These are phyloP conservation scores for Penicillium janthinellum DNA, from an alignment of 2,329 filamentous ascomycete species.

Conservation along the genomic window DNA sequence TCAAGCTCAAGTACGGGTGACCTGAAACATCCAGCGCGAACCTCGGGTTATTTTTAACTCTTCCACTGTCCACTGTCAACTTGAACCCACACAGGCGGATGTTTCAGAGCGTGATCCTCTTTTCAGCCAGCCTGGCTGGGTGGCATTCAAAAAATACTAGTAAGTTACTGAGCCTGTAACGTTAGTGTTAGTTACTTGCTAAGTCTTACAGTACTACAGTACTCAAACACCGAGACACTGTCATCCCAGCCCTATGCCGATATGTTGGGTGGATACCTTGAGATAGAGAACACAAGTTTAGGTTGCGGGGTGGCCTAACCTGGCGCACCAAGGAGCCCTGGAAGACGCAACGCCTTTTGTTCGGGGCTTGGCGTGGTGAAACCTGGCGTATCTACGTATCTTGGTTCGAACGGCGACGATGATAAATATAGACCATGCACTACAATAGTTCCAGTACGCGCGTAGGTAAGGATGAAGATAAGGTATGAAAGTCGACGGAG, in stretches of 20 bases:
- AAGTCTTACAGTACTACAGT: too few species aligned
- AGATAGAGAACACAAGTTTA: background rate
- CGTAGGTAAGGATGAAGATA: background rate
- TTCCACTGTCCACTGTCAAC: background rate
- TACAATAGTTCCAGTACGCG: background rate
- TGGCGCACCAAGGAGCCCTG: background rate
- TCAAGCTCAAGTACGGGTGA: background rate
- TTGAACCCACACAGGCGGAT: background rate
- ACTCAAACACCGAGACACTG: background rate
- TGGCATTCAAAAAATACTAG: background rate
- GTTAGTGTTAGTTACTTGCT: too few species aligned
- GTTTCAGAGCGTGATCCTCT: background rate
- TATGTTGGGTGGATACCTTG: background rate
- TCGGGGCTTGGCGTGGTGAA: background rate
- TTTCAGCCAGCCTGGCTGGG: background rate
- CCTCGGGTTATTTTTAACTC: background rate
- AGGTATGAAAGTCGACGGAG: background rate
- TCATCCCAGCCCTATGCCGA: background rate
- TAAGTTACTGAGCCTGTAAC: too few species aligned
- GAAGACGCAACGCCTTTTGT: background rate
- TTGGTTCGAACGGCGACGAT: background rate
- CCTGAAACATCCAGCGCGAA: constrained; percentile 1
- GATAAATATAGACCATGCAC: background rate
- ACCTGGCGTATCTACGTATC: background rate
- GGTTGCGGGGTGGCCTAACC: constrained; percentile 2